phyloP scores from a whole-genome alignment of 1,284 basidiomycete genomes.

The Ceratorhiza oryzae-sativae region DNA sequence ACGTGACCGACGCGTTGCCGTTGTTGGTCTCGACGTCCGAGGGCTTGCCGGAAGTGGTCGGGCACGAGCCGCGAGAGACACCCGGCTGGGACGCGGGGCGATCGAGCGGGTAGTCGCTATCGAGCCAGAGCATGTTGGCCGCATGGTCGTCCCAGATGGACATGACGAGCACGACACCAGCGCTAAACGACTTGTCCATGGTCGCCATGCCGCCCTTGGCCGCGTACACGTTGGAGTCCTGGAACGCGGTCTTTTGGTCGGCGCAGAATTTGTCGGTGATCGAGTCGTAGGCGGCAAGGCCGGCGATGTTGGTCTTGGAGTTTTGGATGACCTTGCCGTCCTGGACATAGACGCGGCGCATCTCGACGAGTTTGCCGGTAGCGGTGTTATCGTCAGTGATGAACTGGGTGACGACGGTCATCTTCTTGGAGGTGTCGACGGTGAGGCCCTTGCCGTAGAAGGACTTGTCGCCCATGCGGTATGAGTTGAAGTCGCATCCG shows the following conservation, averaged over 20 bases:
- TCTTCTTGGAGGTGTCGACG: constrained; percentile 58
- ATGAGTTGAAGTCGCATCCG: constrained; percentile 66
- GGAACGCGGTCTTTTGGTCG: constrained; percentile 55
- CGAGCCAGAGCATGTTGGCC: constrained; percentile 66
- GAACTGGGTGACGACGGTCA: constrained; percentile 66
- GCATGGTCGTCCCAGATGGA: constrained; percentile 65
- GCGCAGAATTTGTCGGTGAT: constrained; percentile 55
- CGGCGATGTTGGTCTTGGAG: constrained; percentile 53
- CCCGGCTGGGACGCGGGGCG: constrained; percentile 56
- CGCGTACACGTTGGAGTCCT: constrained; percentile 58
- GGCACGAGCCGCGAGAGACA: constrained; percentile 62
- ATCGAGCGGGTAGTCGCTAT: constrained; percentile 60
- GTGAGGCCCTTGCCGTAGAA: constrained; percentile 59
- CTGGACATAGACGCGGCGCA: constrained; percentile 63
- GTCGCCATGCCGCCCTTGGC: constrained; percentile 55
- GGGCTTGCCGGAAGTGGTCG: constrained; percentile 59
- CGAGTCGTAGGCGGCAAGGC: constrained; percentile 52
- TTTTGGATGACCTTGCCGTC: constrained; percentile 61
- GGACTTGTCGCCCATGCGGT: constrained; percentile 58
- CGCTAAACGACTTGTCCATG: constrained; percentile 58
- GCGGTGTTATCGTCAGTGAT: constrained; percentile 57
- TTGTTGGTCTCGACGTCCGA: constrained; percentile 54
- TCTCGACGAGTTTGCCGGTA: constrained; percentile 58
- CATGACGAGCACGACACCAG: constrained; percentile 64
- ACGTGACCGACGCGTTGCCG: constrained; percentile 45